A percentile compares a stretch with the other conserved stretches of the same genome.
These are phyloP conservation scores for Lycium ferocissimum DNA, from an alignment of 257 asterid species.

Conservation along the genomic window DNA sequence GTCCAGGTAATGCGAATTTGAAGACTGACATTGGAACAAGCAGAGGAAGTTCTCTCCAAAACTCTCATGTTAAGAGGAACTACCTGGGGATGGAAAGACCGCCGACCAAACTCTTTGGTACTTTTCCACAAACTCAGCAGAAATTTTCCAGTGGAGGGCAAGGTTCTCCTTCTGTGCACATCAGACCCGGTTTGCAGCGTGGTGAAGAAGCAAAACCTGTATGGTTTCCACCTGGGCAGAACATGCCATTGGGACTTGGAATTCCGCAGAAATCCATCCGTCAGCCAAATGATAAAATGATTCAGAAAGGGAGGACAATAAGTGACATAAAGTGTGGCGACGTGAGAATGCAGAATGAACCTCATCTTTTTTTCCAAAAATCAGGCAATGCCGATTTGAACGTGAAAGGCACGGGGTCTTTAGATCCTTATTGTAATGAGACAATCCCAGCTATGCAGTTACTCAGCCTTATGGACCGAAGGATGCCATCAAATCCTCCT, in stretches of 20 bases:
- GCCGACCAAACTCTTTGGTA: constrained; percentile 45
- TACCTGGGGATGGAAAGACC: constrained; percentile 35
- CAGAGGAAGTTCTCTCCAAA: constrained; percentile 26
- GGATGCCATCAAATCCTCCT: constrained; percentile 41
- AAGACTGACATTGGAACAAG: constrained; percentile 25
- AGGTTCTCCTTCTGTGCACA: constrained; percentile 46
- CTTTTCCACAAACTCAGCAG: constrained; percentile 48
- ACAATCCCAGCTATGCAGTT: constrained; percentile 84
- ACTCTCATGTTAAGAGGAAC: constrained; percentile 36
- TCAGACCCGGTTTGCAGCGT: constrained; percentile 39
- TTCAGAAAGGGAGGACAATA: constrained; percentile 44
- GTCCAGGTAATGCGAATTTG: constrained; percentile 38
- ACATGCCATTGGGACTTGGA: constrained; percentile 37
- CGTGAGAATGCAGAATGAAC: constrained; percentile 35
- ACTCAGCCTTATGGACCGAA: constrained; percentile 73
- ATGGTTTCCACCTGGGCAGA: constrained; percentile 30
- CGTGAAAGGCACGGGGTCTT: constrained; percentile 40
- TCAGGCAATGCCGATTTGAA: constrained; percentile 27
- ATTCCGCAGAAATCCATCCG: constrained; percentile 40
- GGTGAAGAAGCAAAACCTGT: constrained; percentile 35
- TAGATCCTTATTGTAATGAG: constrained; percentile 63
- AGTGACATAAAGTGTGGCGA: constrained; percentile 48
- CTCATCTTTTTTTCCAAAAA: constrained; percentile 1
- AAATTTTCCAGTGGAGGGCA: constrained; percentile 40
- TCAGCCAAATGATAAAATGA: constrained; percentile 37